phyloP scores from a whole-genome alignment of 2,329 filamentous ascomycete genomes.

The Macrophomina tecta region DNA sequence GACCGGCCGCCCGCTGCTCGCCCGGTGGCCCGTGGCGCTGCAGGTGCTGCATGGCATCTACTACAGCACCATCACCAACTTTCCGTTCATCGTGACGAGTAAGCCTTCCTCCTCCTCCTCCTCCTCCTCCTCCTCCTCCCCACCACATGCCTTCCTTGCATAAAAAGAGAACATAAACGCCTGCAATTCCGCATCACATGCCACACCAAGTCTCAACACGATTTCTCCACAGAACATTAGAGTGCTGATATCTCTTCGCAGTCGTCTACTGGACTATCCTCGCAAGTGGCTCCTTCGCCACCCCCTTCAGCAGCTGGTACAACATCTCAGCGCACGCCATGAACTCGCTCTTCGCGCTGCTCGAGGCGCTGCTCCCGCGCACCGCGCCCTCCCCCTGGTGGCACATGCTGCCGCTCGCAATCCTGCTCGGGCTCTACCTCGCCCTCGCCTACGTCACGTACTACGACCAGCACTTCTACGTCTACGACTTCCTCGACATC shows the following conservation, averaged over 20 bases:
- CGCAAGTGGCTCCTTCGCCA: constrained; percentile 41
- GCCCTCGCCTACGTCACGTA: constrained; percentile 75
- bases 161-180: no score
- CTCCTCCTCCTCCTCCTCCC: neutral
- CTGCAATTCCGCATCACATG: no score
- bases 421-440: constrained; percentile 76
- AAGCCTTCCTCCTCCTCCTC: constrained; percentile 32
- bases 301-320: constrained; percentile 53
- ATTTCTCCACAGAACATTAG: neutral
- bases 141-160: neutral
- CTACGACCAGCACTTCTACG: constrained; percentile 73
- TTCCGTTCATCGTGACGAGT: constrained; percentile 53
- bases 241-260: constrained; percentile 27
- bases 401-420: constrained; percentile 70
- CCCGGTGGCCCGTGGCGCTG: constrained; percentile 45
- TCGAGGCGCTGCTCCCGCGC: constrained; percentile 74
- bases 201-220: no score
- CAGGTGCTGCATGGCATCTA: constrained; percentile 48
- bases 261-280: constrained; percentile 53
- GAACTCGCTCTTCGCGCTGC: constrained; percentile 75
- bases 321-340: constrained; percentile 77
- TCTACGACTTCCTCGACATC: constrained; percentile 77
- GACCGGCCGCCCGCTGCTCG: constrained; percentile 44
- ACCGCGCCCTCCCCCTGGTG: constrained; percentile 68
- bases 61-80: constrained; percentile 51